These are phyloP conservation scores for Bretschneidera sinensis DNA, from an alignment of 345 rosid genomes.

Conservation along the genomic window DNA sequence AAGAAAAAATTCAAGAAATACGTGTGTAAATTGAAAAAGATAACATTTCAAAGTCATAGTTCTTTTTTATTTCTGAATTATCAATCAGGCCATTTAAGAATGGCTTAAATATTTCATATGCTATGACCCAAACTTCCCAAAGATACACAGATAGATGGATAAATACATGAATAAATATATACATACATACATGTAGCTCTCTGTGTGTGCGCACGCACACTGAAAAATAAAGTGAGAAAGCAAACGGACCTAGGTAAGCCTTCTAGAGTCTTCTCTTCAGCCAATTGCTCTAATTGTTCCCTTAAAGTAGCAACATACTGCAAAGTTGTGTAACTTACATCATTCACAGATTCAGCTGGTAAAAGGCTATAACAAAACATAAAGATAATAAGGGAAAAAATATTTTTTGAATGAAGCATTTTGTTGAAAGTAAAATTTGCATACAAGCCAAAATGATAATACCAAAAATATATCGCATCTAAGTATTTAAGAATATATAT, in stretches of 20 bases:
- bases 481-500: not conserved
- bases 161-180: not conserved
- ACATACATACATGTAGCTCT: not conserved
- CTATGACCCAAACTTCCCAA: too few species aligned
- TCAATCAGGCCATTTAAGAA: too few species aligned
- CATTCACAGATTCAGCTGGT: not conserved
- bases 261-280: constrained; percentile 69
- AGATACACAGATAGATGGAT: not conserved
- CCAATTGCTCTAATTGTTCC: constrained; percentile 66
- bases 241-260: constrained; percentile 63
- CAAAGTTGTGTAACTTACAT: constrained; percentile 9
- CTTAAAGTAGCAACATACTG: constrained; percentile 86
- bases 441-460: not conserved
- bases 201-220: not conserved
- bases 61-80: too few species aligned
- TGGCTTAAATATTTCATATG: too few species aligned
- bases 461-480: not conserved
- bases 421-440: too few species aligned
- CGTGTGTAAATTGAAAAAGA: too few species aligned
- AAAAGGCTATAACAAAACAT: not conserved
- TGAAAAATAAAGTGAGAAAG: too few species aligned
- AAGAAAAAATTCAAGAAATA: too few species aligned
- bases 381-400: not conserved
- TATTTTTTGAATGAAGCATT: not conserved
- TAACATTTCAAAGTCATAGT: too few species aligned